Conservation (phyloP, 306 rosid species). For the Cicer yamashitae region DNA sequence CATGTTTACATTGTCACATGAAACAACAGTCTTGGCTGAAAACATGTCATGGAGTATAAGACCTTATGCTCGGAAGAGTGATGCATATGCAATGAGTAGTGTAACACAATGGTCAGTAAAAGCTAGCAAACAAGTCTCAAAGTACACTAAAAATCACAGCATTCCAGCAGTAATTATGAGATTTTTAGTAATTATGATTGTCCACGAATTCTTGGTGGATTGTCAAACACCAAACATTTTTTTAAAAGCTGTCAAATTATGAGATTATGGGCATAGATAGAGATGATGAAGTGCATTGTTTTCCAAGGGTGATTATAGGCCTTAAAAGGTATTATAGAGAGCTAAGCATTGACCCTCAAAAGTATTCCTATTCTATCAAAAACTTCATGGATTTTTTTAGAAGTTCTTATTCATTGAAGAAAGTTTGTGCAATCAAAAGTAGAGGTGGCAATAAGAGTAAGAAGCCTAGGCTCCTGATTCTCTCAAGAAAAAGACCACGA, state of each 20-base stretch:
- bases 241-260: slow-evolving; percentile 63
- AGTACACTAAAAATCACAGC: slow-evolving; percentile 57
- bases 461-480: slow-evolving; percentile 71
- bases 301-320: slow-evolving; percentile 69
- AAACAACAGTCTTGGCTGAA: slow-evolving; percentile 35
- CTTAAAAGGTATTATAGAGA: slow-evolving; percentile 66
- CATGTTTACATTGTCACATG: slow-evolving; percentile 55
- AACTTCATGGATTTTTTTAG: slow-evolving; percentile 75
- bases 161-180: slow-evolving; percentile 56
- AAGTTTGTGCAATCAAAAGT: slow-evolving; percentile 51
- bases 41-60: slow-evolving; percentile 62
- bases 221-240: slow-evolving; percentile 54
- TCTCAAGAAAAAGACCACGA: slow-evolving; percentile 69
- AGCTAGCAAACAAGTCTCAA: slow-evolving; percentile 40
- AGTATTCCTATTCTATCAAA: slow-evolving; percentile 64
- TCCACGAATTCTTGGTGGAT: slow-evolving; percentile 48
- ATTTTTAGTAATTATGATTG: too few species aligned
- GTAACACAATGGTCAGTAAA: slow-evolving; percentile 63
- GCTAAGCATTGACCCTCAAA: slow-evolving; percentile 64
- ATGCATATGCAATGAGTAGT: slow-evolving; percentile 13
- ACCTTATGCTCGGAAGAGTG: slow-evolving; percentile 74
- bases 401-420: slow-evolving; percentile 59
- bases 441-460: slow-evolving; percentile 12
- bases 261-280: slow-evolving; percentile 63
- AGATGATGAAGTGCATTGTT: slow-evolving; percentile 73